phyloP scores from a whole-genome alignment of 2,329 filamentous ascomycete species.

The Sporothrix phasma region DNA sequence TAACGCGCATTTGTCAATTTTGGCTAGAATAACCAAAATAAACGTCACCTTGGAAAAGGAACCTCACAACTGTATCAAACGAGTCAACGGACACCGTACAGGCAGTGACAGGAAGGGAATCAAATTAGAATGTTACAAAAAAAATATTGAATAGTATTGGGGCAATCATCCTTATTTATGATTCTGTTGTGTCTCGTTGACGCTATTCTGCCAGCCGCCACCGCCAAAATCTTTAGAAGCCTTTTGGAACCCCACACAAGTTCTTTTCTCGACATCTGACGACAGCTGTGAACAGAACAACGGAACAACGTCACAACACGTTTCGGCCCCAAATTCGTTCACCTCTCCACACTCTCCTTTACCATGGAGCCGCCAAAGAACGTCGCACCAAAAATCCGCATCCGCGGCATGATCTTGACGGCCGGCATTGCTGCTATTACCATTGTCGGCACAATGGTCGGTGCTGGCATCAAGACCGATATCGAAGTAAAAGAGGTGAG shows the following conservation, averaged over 20 bases:
- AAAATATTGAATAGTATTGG: not conserved
- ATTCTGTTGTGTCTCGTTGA: not conserved
- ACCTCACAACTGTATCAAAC: not conserved
- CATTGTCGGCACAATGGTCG: conserved; percentile 25
- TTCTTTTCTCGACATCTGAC: not conserved
- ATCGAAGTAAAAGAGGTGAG: conserved; percentile 20
- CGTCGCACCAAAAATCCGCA: conserved; percentile 8
- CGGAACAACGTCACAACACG: not conserved
- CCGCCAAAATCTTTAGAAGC: conserved; percentile 14
- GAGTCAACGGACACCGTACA: no score
- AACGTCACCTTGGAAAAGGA: no score
- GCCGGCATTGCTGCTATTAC: conserved; percentile 24
- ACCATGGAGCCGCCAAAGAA: not conserved
- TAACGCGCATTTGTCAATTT: no score
- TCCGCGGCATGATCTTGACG: conserved; percentile 19
- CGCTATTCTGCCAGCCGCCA: conserved; percentile 16
- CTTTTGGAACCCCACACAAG: not conserved
- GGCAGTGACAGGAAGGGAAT: no score
- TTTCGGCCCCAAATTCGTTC: not conserved
- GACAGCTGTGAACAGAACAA: not conserved
- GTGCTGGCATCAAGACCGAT: conserved; percentile 27
- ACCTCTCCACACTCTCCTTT: not conserved
- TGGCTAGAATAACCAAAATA: not conserved
- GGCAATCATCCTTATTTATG: not conserved
- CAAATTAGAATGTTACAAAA: not conserved